phyloP scores from a whole-genome alignment of 1,139 yeast genomes.

The Yamadazyma atlantica region DNA sequence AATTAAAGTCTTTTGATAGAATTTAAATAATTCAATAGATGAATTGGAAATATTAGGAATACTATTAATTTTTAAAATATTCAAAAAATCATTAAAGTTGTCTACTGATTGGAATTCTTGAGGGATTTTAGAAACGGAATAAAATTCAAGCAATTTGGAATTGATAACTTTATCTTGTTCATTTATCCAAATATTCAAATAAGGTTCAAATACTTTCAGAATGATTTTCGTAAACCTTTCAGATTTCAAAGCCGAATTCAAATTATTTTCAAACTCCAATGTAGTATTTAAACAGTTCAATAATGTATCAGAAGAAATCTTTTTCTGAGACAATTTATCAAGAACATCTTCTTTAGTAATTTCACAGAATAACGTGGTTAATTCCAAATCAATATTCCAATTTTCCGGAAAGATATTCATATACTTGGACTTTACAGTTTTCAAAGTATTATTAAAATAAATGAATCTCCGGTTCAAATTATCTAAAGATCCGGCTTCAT shows the following conservation, averaged over 20 bases:
- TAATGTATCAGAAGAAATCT: constrained; percentile 54
- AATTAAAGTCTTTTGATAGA: constrained; percentile 67
- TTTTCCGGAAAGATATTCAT: constrained; percentile 58
- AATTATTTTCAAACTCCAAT: constrained; percentile 71
- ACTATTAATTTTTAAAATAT: constrained; percentile 39
- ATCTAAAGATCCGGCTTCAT: constrained; percentile 93
- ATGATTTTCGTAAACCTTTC: constrained; percentile 50
- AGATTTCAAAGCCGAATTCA: constrained; percentile 57
- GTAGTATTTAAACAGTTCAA: constrained; percentile 42
- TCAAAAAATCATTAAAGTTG: constrained; percentile 27
- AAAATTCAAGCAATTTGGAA: constrained; percentile 60
- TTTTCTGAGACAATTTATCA: constrained; percentile 23
- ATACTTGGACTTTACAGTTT: constrained; percentile 55
- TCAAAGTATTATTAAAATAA: constrained; percentile 72
- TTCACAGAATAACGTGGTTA: constrained; percentile 65
- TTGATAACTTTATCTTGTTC: constrained; percentile 72
- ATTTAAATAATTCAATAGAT: constrained; percentile 81
- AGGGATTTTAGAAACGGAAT: constrained; percentile 49
- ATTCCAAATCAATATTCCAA: constrained; percentile 69
- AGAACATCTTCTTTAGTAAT: constrained; percentile 67
- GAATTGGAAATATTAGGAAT: constrained; percentile 71
- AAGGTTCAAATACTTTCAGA: constrained; percentile 82
- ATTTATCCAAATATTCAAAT: constrained; percentile 80
- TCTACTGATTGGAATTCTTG: constrained; percentile 28
- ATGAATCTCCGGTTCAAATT: constrained; percentile 79